Percentiles rank a stretch among this genome's conserved stretches.
Evolutionary conservation across 1,284 basidiomycete genomes (phyloP).

Genomic region (Apiotrichum sp.): DNA sequence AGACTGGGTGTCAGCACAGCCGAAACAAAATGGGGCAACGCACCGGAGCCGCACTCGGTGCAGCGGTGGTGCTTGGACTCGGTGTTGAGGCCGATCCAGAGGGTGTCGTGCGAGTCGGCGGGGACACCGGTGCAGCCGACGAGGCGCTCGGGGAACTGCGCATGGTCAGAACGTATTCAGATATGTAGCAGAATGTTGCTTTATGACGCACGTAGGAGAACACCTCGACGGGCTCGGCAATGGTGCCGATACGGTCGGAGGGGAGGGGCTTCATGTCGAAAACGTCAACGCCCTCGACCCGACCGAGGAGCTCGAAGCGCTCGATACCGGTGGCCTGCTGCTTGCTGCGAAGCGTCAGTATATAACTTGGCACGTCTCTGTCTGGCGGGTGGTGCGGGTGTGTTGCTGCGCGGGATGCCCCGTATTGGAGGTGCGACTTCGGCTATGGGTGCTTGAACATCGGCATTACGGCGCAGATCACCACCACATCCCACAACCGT

Average conservation of each 20-base stretch:
- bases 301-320: conserved; percentile 85
- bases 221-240: conserved; percentile 79
- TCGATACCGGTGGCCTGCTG: conserved; percentile 94
- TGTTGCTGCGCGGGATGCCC: too few species aligned
- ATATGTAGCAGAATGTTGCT: neutral
- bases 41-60: conserved; percentile 69
- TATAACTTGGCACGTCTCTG: neutral
- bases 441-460: too few species aligned
- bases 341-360: conserved; percentile 46
- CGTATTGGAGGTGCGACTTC: too few species aligned
- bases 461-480: too few species aligned
- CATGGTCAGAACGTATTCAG: conserved; percentile 2
- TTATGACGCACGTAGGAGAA: conserved; percentile 67
- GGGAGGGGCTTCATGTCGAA: conserved; percentile 87
- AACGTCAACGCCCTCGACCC: conserved; percentile 79
- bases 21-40: conserved; percentile 9
- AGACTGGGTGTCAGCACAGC: conserved; percentile 26
- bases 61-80: conserved; percentile 64
- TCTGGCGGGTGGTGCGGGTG: too few species aligned
- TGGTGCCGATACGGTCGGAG: conserved; percentile 79
- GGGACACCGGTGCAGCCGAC: conserved; percentile 88
- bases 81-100: conserved; percentile 69
- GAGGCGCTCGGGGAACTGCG: conserved; percentile 68
- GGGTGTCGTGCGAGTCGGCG: conserved; percentile 82
- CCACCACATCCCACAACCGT: too few species aligned